Base-by-base conservation (phyloP, 768 basidiomycete genomes). In the Nidularia sp. region DNA sequence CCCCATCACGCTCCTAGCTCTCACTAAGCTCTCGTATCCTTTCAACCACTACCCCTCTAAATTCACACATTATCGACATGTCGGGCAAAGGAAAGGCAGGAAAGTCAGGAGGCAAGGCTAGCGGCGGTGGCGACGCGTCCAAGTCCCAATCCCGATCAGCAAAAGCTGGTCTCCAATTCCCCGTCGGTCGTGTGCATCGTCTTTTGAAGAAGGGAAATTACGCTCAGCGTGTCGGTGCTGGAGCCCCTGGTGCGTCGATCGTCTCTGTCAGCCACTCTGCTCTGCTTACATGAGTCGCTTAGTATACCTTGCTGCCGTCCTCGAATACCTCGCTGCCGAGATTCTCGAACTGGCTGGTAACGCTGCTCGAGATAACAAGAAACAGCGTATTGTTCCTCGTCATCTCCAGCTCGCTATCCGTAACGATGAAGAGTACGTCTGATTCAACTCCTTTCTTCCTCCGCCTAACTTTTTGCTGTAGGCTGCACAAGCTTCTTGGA, bases 321-420 rank as follows among this genome's bases (percentile, higher is more conserved):
- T 90, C 59, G 88, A 89, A 67, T 88, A 90, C 65, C 81, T 90
- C 57, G 84, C 87, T 50, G 88, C 88, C 49, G 88, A 90, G 70
- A 89, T 90, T 67, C 82, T 90, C 55, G 88, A 90, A 68, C 75
- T 90, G 34, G 89, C 88, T 56, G 89, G 88, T 45, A 85, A 85
- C 61, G 85, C 85, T 34, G 85, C 81, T 22, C 78, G 81, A 51
- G 81, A 78, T 69, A 82, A 82, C 71, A 81, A 86, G 80, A 85
- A 89, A 76, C 82, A 84, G 61, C 87, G 89, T 81, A 90, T 90
- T 67, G 86, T 87, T 48, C 90, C 86, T 54, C 85, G 82, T 63
- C 90, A 87, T 70, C 69, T 91, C 50, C 89, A 90, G 66, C 83
- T 90, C 53, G 88, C 89, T 55, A 88, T 90, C 69, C 80, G 89